Conservation (phyloP, 2,329 filamentous ascomycete species). For the Fusarium luffae region DNA sequence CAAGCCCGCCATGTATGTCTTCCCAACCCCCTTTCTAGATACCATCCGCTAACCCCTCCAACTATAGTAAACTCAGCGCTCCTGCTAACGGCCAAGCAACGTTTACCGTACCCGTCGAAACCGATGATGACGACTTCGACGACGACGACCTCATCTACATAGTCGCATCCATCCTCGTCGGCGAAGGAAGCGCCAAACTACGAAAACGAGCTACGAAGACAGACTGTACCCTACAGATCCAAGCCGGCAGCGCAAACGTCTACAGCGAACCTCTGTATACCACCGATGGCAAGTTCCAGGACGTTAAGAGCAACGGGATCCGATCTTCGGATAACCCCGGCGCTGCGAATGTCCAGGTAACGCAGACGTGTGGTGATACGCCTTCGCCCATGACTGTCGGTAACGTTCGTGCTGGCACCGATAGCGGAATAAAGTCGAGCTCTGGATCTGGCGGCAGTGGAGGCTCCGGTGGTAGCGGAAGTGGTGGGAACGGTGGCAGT, state of each 20-base stretch:
- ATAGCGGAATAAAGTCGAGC: slow-evolving; percentile 26
- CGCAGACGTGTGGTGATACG: slow-evolving; percentile 25
- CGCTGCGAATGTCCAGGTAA: slow-evolving; percentile 23
- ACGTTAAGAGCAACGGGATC: slow-evolving; percentile 28
- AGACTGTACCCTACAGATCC: slow-evolving; percentile 26
- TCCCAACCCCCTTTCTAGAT: neutral
- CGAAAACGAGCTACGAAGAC: slow-evolving; percentile 23
- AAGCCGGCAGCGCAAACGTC: slow-evolving; percentile 23
- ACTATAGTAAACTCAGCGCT: slow-evolving; percentile 20
- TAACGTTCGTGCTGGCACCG: slow-evolving; percentile 24
- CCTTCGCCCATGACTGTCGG: slow-evolving; percentile 29
- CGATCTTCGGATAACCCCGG: slow-evolving; percentile 22
- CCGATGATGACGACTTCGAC: slow-evolving; percentile 11
- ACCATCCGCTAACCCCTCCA: neutral
- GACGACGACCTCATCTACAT: slow-evolving; percentile 24
- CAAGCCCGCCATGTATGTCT: slow-evolving; percentile 27
- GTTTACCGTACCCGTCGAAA: slow-evolving; percentile 19
- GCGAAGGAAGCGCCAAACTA: slow-evolving; percentile 28
- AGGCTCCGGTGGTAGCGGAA: slow-evolving; percentile 1
- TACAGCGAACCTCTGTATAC: slow-evolving; percentile 27
- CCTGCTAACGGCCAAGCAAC: slow-evolving; percentile 28
- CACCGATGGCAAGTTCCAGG: slow-evolving; percentile 30
- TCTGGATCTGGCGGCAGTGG: slow-evolving; percentile 11
- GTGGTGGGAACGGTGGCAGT: neutral
- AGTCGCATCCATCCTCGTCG: slow-evolving; percentile 31